Conservation (phyloP, 2,329 filamentous ascomycete species). For the Aspergillus arachidicola region DNA sequence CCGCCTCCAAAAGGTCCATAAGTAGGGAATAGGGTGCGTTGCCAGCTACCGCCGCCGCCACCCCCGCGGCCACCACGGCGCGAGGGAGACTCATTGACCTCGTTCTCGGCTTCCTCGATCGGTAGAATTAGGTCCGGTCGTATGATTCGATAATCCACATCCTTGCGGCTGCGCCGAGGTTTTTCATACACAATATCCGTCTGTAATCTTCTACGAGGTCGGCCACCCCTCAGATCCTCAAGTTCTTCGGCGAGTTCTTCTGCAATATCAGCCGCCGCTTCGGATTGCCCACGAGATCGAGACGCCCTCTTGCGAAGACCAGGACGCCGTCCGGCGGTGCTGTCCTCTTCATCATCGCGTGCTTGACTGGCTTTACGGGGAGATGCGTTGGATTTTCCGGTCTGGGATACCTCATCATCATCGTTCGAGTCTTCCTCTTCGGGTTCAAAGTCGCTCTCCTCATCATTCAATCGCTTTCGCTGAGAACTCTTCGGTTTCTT, state of each 20-base stretch:
- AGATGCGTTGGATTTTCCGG: constrained; percentile 49
- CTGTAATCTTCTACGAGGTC: constrained; percentile 42
- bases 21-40: constrained; percentile 83
- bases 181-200: constrained; percentile 44
- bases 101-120: constrained; percentile 74
- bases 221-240: constrained; percentile 53
- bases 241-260: constrained; percentile 63
- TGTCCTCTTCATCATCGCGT: constrained; percentile 51
- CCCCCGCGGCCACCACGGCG: constrained; percentile 65
- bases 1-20: constrained; percentile 89
- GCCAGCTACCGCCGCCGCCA: constrained; percentile 62
- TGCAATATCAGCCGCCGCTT: constrained; percentile 53
- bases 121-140: constrained; percentile 71
- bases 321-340: constrained; percentile 53
- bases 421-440: constrained; percentile 52
- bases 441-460: constrained; percentile 64
- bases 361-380: constrained; percentile 44
- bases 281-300: constrained; percentile 46
- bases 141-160: constrained; percentile 84
- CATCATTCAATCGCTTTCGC: constrained; percentile 55
- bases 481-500: constrained; percentile 47
- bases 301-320: constrained; percentile 54
- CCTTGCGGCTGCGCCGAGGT: constrained; percentile 61
- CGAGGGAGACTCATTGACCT: constrained; percentile 67
- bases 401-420: constrained; percentile 56